Evolutionary conservation across 257 asterid genomes (phyloP), one percentile per base, ranked within the genome.

Genomic region (Plantago major): DNA sequence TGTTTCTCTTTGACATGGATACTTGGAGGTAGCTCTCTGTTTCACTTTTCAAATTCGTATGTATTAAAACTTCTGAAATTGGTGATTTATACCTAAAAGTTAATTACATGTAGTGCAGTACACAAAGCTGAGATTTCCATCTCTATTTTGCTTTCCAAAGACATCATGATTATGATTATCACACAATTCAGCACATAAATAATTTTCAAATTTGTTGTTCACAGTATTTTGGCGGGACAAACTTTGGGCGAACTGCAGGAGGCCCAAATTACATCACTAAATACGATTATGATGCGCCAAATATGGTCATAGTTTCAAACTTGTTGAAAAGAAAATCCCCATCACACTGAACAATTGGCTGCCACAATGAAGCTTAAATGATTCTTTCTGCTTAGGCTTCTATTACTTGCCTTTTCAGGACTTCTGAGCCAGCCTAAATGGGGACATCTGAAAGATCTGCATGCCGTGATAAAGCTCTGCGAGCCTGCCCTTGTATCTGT

Each of bases 171-270:
- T 56, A 47, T 43, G 47, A 14, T 55, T 68, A 54, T 46, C 52
- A 42, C 70, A 49, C 58, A 43, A 42, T 65, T 52, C 51, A 52
- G 55, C 55, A 62, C 61, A 55, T 17, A 46, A 63, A 51, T 57
- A 65, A 70, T 64, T 65, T 60, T 49, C 65, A 18, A n/a, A 70
- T 56, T 56, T 63, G 76, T 69, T 78, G 68, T 60, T 79, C 73
- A 75, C 84, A 88, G 98, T 91, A 84, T 75, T 88, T 85, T 84
- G 98, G 98, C 46, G 98, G 98, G 69, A 91, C 98, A 71, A 91
- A 91, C 76, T 91, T 91, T 55, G 98, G 84, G 57, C 87, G 98
- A 65, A 84, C 94, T 72, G 67, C 98, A 51, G 98, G 98, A 60
- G 98, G 98, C 44, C 98, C 98, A 68, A 82, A 78, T 68, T 76